Base-by-base conservation (phyloP, 495 filamentous ascomycete species). In the Lophiotrema nucula region DNA sequence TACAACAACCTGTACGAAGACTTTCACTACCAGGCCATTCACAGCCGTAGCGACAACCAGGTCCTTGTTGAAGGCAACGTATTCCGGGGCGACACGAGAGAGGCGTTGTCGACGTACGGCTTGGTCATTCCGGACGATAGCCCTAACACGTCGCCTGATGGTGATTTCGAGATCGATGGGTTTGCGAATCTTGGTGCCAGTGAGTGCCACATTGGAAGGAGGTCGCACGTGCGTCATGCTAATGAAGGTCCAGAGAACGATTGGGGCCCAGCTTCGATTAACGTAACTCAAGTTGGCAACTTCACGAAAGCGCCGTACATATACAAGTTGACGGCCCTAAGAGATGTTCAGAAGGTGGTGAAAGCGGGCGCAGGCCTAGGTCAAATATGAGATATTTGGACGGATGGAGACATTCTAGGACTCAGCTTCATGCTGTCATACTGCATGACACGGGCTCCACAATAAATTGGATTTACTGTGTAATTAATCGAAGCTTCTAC, bases 61-160 rank as follows among this genome's bases (percentile, higher is more conserved):
- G 68, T 72, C 0, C 54, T 72, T 15, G 61, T 73, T 41, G 72
- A 74, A 59, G 69, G 67, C 23, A 72, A 73, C 46, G 71, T 71
- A n/a, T 72, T 72, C 51, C 56, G 57, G 2, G 66, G 66, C 12
- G 63, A 77, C 35, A 73, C 73, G 13, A 65, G 67, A 6, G 73
- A 76, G 56, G 68, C 77, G 3, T 57, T 79, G 19, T 73, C 67
- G 37, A 77, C 76, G 21, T 77, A 79, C 51, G 76, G 77, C 0
- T 58, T 76, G 21, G 76, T 78, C 6, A 77, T 77, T 45, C 77
- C 77, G 13, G 67, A 65, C 18, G 75, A 79, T 54, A 64, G 53
- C 3, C 72, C 72, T 1, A 74, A 74, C 42, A 72, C 68, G 0
- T 56, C 47, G 15, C 70, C 72, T 4, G 69, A 72, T 21, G 72